Conservation (phyloP, 768 basidiomycete genomes). For the Kwoniella mangroviensis region DNA sequence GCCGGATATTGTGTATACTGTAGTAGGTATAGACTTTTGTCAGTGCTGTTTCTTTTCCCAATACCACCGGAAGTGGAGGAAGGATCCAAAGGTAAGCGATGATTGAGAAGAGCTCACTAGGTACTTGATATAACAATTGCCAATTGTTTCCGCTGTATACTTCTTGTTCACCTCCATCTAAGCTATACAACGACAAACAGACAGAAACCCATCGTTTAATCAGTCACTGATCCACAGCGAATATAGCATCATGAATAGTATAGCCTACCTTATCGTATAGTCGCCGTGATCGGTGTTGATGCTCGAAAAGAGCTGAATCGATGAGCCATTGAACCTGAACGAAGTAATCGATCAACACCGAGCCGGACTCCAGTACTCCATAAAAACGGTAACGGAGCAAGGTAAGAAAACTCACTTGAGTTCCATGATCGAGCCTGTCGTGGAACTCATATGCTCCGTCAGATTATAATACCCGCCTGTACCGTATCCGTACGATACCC, state of each 20-base stretch:
- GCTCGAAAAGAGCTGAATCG: slow-evolving; percentile 29
- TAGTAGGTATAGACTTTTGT: background rate
- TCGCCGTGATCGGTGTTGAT: slow-evolving; percentile 34
- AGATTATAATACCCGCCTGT: slow-evolving; percentile 16
- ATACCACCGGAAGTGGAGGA: background rate
- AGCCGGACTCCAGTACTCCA: background rate
- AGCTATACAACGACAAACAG: background rate
- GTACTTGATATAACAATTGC: slow-evolving; percentile 20
- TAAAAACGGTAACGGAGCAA: background rate
- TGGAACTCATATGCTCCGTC: slow-evolving; percentile 13
- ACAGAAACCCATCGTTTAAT: background rate
- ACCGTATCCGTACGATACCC: slow-evolving; percentile 14
- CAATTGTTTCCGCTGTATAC: slow-evolving; percentile 16
- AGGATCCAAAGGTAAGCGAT: background rate
- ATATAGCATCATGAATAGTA: background rate
- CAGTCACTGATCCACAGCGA: background rate
- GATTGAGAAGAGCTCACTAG: slow-evolving; percentile 6
- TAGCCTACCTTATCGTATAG: slow-evolving; percentile 30
- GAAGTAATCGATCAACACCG: background rate
- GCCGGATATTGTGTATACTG: slow-evolving; percentile 19
- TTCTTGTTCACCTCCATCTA: slow-evolving; percentile 17
- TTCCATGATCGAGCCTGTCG: slow-evolving; percentile 1
- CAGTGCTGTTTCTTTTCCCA: background rate
- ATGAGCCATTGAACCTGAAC: slow-evolving; percentile 17
- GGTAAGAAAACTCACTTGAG: background rate